Conservation (phyloP, 768 basidiomycete species). For the Lactarius evosmus region DNA sequence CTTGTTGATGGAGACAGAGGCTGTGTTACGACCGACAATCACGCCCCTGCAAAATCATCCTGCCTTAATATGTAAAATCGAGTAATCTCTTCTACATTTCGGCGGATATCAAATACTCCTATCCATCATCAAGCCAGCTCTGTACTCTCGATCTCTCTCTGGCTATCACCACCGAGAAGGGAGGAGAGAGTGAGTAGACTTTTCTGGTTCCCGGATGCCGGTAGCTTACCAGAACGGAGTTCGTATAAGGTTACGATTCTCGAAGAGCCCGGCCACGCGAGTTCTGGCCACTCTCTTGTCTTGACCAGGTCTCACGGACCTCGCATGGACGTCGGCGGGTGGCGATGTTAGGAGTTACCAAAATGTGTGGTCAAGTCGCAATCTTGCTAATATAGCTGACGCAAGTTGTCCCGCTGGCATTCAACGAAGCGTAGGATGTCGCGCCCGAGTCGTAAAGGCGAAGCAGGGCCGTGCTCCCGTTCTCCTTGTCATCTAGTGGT, state of each 20-base stretch:
- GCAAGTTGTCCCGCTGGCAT: background rate
- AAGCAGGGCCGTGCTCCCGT: background rate
- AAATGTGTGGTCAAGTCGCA: background rate
- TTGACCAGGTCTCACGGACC: background rate
- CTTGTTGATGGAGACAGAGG: background rate
- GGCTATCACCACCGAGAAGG: background rate
- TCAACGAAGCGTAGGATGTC: background rate
- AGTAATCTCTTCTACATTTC: background rate
- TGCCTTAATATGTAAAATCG: background rate
- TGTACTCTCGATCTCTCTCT: background rate
- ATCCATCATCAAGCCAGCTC: background rate
- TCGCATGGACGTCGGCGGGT: background rate
- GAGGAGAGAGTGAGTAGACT: background rate
- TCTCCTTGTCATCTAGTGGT: constrained; percentile 16
- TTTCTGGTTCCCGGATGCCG: constrained; percentile 5
- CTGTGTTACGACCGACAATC: background rate
- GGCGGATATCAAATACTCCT: background rate
- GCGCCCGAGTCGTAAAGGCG: background rate
- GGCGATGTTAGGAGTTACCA: background rate
- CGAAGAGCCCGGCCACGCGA: background rate
- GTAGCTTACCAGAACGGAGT: constrained; percentile 9
- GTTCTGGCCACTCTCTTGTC: background rate
- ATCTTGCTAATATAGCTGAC: background rate
- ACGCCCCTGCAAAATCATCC: background rate
- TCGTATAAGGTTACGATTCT: background rate